These are phyloP conservation scores for Coemansia sp. DNA, from an alignment of 192 early-diverging fungal species.

Conservation along the genomic window DNA sequence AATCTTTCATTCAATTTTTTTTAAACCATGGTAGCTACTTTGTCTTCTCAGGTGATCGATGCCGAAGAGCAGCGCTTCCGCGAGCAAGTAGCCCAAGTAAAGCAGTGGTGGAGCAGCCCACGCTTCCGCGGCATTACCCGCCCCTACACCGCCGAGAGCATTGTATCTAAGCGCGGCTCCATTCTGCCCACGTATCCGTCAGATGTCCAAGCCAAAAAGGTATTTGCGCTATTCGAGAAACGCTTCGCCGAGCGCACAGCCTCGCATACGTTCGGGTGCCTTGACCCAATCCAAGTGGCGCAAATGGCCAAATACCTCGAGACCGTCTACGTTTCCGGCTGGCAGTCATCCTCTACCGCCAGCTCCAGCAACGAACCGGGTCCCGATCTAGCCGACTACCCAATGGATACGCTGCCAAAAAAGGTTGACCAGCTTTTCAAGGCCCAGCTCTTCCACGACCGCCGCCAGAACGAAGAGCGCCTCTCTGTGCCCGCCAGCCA, in stretches of 20 bases:
- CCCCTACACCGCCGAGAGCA: slow-evolving; percentile 81
- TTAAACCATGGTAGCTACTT: slow-evolving; percentile 24
- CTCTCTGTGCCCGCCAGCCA: slow-evolving; percentile 62
- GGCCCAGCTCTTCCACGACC: slow-evolving; percentile 96
- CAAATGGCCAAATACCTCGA: slow-evolving; percentile 98
- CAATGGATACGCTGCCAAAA: slow-evolving; percentile 97
- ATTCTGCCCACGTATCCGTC: slow-evolving; percentile 74
- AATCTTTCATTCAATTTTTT: background rate
- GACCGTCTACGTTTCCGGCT: slow-evolving; percentile 96
- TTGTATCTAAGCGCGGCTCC: slow-evolving; percentile 87
- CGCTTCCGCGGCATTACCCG: slow-evolving; percentile 82
- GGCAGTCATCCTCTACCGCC: slow-evolving; percentile 97
- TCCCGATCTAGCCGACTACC: slow-evolving; percentile 98
- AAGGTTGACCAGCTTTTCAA: slow-evolving; percentile 98
- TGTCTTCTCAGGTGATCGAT: slow-evolving; percentile 25
- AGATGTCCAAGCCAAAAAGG: slow-evolving; percentile 87
- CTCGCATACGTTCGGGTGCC: slow-evolving; percentile 90
- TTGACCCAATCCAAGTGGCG: slow-evolving; percentile 91
- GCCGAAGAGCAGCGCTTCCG: slow-evolving; percentile 76
- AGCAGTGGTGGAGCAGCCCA: slow-evolving; percentile 81
- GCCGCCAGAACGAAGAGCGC: slow-evolving; percentile 91
- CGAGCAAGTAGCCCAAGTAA: slow-evolving; percentile 76
- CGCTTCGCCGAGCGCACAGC: slow-evolving; percentile 78
- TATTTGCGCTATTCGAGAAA: slow-evolving; percentile 76
- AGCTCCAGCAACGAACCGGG: slow-evolving; percentile 94